A percentile compares a stretch with the other conserved stretches of the same genome.
Evolutionary conservation across 129 eudicot species (phyloP).

Genomic region (Flaveria sonorensis): DNA sequence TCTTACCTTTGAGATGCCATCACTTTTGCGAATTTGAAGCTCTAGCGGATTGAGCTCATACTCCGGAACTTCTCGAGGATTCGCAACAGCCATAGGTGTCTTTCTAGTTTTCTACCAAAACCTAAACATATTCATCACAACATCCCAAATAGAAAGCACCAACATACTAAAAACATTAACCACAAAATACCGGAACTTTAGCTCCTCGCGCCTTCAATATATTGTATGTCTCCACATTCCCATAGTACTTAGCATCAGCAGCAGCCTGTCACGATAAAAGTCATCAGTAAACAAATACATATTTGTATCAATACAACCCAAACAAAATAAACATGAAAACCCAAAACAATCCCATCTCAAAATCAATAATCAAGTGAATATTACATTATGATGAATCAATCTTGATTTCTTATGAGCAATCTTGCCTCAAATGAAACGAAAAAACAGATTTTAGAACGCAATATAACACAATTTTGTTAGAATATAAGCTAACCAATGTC

Average conservation of each 20-base stretch:
- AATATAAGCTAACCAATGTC: background rate
- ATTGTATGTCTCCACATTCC: slow-evolving; percentile 70
- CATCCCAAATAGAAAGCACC: slow-evolving; percentile 1
- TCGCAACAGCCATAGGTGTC: slow-evolving; percentile 93
- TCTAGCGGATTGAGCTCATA: slow-evolving; percentile 93
- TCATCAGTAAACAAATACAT: slow-evolving; percentile 12
- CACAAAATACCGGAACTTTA: slow-evolving; percentile 67
- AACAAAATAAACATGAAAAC: slow-evolving; percentile 1
- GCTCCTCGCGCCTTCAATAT: slow-evolving; percentile 96
- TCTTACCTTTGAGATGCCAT: slow-evolving; percentile 86
- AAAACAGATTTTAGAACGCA: background rate
- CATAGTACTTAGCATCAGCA: slow-evolving; percentile 98
- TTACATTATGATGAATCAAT: too few species aligned
- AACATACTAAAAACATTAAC: background rate
- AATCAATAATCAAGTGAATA: slow-evolving; percentile 1
- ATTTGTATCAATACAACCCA: background rate
- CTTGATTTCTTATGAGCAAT: background rate
- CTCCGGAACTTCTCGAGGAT: slow-evolving; percentile 96
- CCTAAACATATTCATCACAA: slow-evolving; percentile 21
- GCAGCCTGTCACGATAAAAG: slow-evolving; percentile 63
- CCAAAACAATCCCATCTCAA: background rate
- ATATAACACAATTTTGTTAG: background rate
- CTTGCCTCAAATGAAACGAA: background rate
- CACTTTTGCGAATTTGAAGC: slow-evolving; percentile 87
- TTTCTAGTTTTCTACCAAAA: slow-evolving; percentile 76